Evolutionary conservation across 2,329 filamentous ascomycete species (phyloP), one percentile per base, ranked within the genome.

Genomic region (Anthostomella pinea): DNA sequence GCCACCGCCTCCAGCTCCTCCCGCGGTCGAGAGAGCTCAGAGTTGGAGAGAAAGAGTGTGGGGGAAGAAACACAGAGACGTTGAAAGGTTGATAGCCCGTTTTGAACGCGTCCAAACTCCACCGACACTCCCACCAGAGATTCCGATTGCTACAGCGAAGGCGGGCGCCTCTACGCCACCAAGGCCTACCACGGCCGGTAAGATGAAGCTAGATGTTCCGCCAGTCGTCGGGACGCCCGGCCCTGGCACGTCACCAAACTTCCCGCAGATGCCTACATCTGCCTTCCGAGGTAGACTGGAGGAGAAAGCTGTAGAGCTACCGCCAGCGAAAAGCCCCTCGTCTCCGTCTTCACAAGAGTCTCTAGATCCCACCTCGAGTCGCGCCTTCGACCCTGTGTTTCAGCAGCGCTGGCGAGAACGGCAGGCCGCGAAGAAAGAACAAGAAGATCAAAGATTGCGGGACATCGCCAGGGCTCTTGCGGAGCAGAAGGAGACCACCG

Each of bases 381-480:
- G n/a, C n/a, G n/a, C n/a, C n/a, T n/a, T n/a, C n/a, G n/a, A n/a
- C n/a, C n/a, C n/a, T n/a, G n/a, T n/a, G n/a, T n/a, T n/a, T n/a
- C n/a, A n/a, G n/a, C n/a, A n/a, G n/a, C n/a, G 43, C 2, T 45
- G 41, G 10, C 42, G 30, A 13, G 44, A 51, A 13, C 32, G 33
- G 8, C 41, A 44, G 17, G 45, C 45, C 3, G 45, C 47, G 26
- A 40, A 37, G 18, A 39, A 44, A 14, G 41, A 43, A 10, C 27
- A 40, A 5, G 38, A 41, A 7, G 42, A 47, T 35, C 27, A 42
- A 47, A 27, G 45, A 38, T 52, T 46, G 10, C 47, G 56, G 11
- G 46, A 58, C 8, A 46, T 46, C 2, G 57, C 61, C 2, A 47
- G 45, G 19, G 45, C 34, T 1, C 35, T 51, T 2, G 53, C 39